Conservation (phyloP, 2,329 filamentous ascomycete species). For the Fusarium clavum region DNA sequence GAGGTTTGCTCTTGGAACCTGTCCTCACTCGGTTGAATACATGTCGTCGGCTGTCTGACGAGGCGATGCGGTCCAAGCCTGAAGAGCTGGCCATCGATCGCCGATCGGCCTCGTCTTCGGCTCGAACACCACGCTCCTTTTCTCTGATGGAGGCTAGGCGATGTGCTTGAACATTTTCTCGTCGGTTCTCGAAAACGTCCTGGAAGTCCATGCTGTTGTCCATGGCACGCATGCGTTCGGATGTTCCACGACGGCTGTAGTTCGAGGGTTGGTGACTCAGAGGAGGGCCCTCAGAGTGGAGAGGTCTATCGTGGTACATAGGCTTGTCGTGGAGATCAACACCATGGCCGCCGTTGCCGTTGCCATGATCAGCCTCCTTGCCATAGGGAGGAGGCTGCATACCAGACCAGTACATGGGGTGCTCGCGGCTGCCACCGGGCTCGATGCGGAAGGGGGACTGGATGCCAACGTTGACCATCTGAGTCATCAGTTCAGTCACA, state of each 20-base stretch:
- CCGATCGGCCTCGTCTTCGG: slow-evolving; percentile 46
- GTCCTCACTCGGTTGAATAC: slow-evolving; percentile 49
- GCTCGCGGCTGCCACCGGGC: slow-evolving; percentile 76
- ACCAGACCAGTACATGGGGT: slow-evolving; percentile 69
- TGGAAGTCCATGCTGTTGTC: slow-evolving; percentile 56
- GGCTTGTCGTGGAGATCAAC: slow-evolving; percentile 27
- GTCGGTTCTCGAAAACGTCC: slow-evolving; percentile 60
- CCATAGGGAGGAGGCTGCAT: slow-evolving; percentile 52
- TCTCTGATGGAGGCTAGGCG: slow-evolving; percentile 55
- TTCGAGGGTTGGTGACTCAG: slow-evolving; percentile 25
- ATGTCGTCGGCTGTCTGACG: slow-evolving; percentile 46
- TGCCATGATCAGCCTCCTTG: slow-evolving; percentile 41
- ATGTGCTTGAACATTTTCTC: slow-evolving; percentile 51
- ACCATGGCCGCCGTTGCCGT: not conserved
- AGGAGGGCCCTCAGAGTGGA: slow-evolving; percentile 28
- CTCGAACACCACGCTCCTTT: slow-evolving; percentile 49
- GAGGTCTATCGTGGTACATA: slow-evolving; percentile 7
- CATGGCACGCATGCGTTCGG: slow-evolving; percentile 47
- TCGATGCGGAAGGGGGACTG: slow-evolving; percentile 74
- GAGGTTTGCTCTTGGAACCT: slow-evolving; percentile 45
- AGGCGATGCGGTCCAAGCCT: slow-evolving; percentile 41
- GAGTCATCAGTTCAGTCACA: slow-evolving; percentile 88
- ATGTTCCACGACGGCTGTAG: slow-evolving; percentile 29
- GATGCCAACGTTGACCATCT: slow-evolving; percentile 85
- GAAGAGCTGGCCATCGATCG: slow-evolving; percentile 47